These are phyloP conservation scores for Davidsoniella eucalypti DNA, from an alignment of 2,329 filamentous ascomycete species.

Conservation along the genomic window DNA sequence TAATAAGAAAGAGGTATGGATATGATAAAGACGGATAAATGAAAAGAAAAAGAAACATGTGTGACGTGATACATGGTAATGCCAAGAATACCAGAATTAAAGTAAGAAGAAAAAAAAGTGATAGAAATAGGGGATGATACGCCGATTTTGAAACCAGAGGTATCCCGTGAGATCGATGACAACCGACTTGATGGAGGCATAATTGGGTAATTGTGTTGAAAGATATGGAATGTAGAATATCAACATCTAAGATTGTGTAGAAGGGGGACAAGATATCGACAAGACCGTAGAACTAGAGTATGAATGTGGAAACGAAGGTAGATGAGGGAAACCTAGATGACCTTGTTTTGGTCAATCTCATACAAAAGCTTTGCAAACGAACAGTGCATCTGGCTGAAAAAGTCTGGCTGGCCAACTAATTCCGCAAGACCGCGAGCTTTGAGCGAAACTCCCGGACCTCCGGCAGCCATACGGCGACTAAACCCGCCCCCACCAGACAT, in stretches of 20 bases:
- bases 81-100: background rate
- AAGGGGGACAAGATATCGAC: background rate
- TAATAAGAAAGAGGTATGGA: background rate
- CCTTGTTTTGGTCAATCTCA: slow-evolving; percentile 28
- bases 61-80: background rate
- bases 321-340: background rate
- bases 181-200: background rate
- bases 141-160: background rate
- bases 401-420: slow-evolving; percentile 48
- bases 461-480: slow-evolving; percentile 40
- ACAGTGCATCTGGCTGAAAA: slow-evolving; percentile 50
- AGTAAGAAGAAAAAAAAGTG: slow-evolving; percentile 6
- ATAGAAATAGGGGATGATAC: background rate
- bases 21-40: background rate
- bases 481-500: slow-evolving; percentile 36
- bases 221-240: background rate
- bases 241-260: too few species aligned
- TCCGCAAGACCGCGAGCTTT: slow-evolving; percentile 47
- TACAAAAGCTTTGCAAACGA: slow-evolving; percentile 47
- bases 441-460: slow-evolving; percentile 36
- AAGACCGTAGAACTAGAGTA: background rate
- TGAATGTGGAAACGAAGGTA: background rate
- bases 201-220: background rate
- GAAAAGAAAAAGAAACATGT: background rate
- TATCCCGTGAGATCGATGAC: background rate